Base-by-base conservation (phyloP, 805 yeast genomes). In the Metschnikowia baotianmanensis region DNA sequence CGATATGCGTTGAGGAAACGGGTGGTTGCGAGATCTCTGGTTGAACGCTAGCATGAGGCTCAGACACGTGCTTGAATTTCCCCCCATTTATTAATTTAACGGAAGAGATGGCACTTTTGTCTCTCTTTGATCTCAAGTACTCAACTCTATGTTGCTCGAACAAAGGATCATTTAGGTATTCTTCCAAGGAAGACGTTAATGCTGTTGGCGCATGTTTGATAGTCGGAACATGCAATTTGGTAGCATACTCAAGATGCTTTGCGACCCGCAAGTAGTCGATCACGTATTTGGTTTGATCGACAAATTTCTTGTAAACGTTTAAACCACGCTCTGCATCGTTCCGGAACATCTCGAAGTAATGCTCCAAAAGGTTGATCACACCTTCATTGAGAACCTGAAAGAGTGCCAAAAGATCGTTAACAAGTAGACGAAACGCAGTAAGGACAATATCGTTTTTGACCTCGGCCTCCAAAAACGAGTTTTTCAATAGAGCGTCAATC, bases 161-260 rank as follows among this genome's bases (percentile, higher is more conserved):
- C 52, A 83, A 82, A 7, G 90, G 88, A 57, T 91, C 97, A 50
- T 82, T 76, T 50, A 93, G 67, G 61, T 91, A 95, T 52, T 90
- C 96, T 58, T 88, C 93, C 46, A 93, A 75, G 11, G 95, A 82
- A 24, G 81, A 75, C 3, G 96, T 85, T 48, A 93, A 72, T 19
- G 96, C 93, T 2, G 97, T 90, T 17, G 97, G 97, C 1, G 98
- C 98, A 64, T 93, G 99, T 59, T 87, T 87, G 46, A 93, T 90
- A 11, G 96, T 90, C 26, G 99, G 99, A 24, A 93, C 96, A 55
- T 83, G 90, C 50, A 91, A 69, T 55, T 89, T 89, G 3, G 97
- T 89, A 10, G 89, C 78, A 57, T 81, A 78, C 62, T 87, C 96
- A 50, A 87, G 71, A 59, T 84, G 88, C 58, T 93, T 91, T 4